Percentiles rank a stretch among this genome's conserved stretches.
Conservation (phyloP, 768 basidiomycete species). For the Clitopilus passeckerianus region DNA sequence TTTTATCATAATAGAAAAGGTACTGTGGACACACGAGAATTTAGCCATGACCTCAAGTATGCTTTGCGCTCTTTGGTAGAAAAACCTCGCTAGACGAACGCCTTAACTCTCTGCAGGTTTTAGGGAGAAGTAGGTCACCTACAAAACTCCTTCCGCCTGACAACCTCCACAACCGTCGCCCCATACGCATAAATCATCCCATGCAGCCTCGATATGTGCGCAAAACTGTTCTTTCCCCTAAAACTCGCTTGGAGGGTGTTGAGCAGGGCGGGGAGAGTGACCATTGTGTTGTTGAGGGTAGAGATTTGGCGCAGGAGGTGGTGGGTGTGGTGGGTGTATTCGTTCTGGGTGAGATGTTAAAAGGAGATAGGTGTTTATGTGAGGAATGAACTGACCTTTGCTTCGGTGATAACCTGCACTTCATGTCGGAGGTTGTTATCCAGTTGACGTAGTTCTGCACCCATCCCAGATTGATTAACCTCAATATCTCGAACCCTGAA, state of each 20-base stretch:
- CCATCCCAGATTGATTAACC: neutral
- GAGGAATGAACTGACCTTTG: constrained; percentile 38
- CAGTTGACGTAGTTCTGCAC: constrained; percentile 55
- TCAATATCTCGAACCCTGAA: neutral
- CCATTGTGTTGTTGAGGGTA: constrained; percentile 73
- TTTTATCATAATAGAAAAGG: constrained; percentile 1
- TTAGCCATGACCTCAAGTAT: constrained; percentile 87
- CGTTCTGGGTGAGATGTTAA: constrained; percentile 47
- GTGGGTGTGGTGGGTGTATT: constrained; percentile 65
- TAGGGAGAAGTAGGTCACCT: constrained; percentile 20
- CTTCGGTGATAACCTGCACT: constrained; percentile 47
- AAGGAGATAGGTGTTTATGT: constrained; percentile 8
- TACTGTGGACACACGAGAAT: constrained; percentile 58
- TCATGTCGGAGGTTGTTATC: constrained; percentile 62
- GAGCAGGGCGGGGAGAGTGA: constrained; percentile 65
- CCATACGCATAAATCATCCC: constrained; percentile 91
- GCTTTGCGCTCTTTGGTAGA: constrained; percentile 74
- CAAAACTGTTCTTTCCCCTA: constrained; percentile 74
- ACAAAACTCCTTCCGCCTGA: constrained; percentile 89
- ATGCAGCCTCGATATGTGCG: constrained; percentile 87
- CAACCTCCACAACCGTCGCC: constrained; percentile 86
- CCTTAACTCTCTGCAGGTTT: neutral
- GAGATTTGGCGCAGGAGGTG: constrained; percentile 71
- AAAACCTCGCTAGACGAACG: constrained; percentile 56
- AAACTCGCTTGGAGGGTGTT: constrained; percentile 66